Base-by-base conservation (phyloP, 1,284 basidiomycete genomes). In the Fomitopsis pinicola region DNA sequence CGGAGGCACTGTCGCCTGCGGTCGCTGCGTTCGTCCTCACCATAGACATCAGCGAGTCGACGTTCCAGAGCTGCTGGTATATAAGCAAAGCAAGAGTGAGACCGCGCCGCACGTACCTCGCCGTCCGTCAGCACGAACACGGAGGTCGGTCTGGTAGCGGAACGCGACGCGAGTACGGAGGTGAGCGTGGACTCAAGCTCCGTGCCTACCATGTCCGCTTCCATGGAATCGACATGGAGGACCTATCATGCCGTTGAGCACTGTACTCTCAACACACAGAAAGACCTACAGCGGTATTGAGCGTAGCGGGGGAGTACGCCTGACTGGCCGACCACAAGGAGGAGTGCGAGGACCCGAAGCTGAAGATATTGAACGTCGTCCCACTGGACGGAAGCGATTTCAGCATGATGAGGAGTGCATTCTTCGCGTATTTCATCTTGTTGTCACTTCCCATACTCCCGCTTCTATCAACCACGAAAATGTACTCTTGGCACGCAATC, bases 81-180 rank as follows among this genome's bases (percentile, higher is more conserved):
- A 10, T n/a, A n/a, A 52, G 59, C n/a, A 42, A 19, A 46, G 8
- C 7, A n/a, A 8, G 1, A 19, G 35, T 14, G 15, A 12, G 10
- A 7, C 5, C 6, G n/a, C 38, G 36, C 53, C 22, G 42, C 28
- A 58, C 75, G 0, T 52, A 82, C 76, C 58, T 76, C 68, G 6
- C 84, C 84, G 61, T 85, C 85, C 0, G 84, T 86, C 38, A 86
- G 69, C 19, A 85, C 68, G 62, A 86, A 85, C 1, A 83, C 68
- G 1, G 73, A 78, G 5, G 80, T 78, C 0, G 82, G 76, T 8
- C 77, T 73, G 28, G 55, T 54, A 0, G 10, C 52, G 45, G 71
- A 66, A 57, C 82, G 77, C 46, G 56, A 62, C 14, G 60, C 38
- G 35, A 82, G 72, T 6, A 76, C 76, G 12, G 61, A 50, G 42